A percentile compares a stretch with the other conserved stretches of the same genome.
These are phyloP conservation scores for Ceratocystis alfenasii DNA, from an alignment of 2,329 filamentous ascomycete genomes.

Conservation along the genomic window DNA sequence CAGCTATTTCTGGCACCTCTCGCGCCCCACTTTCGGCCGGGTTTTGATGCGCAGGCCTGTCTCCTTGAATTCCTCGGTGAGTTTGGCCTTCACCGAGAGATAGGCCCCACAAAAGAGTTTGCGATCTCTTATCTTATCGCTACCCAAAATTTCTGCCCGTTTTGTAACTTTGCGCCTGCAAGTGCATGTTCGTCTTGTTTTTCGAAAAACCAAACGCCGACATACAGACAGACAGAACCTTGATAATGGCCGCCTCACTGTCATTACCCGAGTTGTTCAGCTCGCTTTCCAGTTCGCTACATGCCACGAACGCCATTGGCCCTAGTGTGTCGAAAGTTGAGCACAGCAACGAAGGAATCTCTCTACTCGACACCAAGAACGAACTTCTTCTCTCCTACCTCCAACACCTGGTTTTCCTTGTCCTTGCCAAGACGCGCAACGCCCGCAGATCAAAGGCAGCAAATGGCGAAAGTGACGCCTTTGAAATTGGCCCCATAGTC, in stretches of 20 bases:
- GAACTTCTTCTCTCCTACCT: conserved; percentile 94
- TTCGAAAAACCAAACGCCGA: neutral
- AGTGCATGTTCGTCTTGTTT: neutral
- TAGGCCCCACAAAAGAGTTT: conserved; percentile 20
- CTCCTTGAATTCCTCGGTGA: conserved; percentile 5
- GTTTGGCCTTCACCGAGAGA: neutral
- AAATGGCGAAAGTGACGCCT: conserved; percentile 4
- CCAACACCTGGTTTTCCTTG: conserved; percentile 82
- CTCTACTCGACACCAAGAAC: conserved; percentile 89
- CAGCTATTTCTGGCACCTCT: neutral
- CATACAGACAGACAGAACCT: conserved; percentile 18
- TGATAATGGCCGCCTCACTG: conserved; percentile 37
- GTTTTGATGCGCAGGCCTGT: neutral
- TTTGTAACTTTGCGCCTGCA: conserved; percentile 12
- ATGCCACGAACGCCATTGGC: conserved; percentile 54
- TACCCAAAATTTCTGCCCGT: conserved; percentile 14
- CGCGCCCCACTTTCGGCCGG: neutral
- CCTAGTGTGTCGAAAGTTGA: conserved; percentile 51
- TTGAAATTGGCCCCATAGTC: conserved; percentile 42
- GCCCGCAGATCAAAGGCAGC: conserved; percentile 23
- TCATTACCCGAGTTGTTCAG: conserved; percentile 41
- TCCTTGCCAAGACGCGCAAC: conserved; percentile 67
- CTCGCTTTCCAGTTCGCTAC: conserved; percentile 46
- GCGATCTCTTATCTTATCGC: conserved; percentile 18
- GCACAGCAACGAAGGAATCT: conserved; percentile 77